Evolutionary conservation across 75 land plant species (phyloP).

Genomic region (Sequoiadendron giganteum): DNA sequence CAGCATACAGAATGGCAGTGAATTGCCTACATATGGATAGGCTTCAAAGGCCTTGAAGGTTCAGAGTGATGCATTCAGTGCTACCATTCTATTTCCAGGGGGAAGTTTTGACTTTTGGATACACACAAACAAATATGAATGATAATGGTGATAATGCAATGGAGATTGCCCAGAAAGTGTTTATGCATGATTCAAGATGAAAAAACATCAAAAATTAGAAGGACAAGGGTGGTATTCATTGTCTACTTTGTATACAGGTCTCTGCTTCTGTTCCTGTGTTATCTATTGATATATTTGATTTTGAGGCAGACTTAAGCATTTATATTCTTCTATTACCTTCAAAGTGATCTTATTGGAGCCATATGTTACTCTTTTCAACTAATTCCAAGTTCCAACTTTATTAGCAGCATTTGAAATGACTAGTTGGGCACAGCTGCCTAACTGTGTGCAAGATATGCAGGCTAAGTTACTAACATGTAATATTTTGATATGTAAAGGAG

Average conservation of each 20-base stretch:
- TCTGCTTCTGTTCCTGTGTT: slow-evolving; percentile 5
- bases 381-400: neutral
- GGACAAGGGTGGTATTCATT: neutral
- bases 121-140: neutral
- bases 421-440: neutral
- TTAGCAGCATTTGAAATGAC: neutral
- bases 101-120: neutral
- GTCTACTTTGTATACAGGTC: slow-evolving; percentile 1
- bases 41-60: neutral
- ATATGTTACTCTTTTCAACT: neutral
- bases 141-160: neutral
- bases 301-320: slow-evolving; percentile 4
- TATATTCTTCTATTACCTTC: slow-evolving; percentile 2
- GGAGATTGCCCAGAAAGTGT: neutral
- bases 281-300: slow-evolving; percentile 4
- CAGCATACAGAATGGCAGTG: neutral
- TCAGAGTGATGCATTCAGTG: neutral
- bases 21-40: neutral
- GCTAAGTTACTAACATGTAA: slow-evolving; percentile 3
- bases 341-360: slow-evolving; percentile 4
- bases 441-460: slow-evolving; percentile 2
- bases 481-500: slow-evolving; percentile 5
- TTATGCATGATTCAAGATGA: slow-evolving; percentile 3
- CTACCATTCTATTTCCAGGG: neutral
- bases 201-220: neutral